Conservation (phyloP, 2,329 filamentous ascomycete genomes). For the Cytospora mali region DNA sequence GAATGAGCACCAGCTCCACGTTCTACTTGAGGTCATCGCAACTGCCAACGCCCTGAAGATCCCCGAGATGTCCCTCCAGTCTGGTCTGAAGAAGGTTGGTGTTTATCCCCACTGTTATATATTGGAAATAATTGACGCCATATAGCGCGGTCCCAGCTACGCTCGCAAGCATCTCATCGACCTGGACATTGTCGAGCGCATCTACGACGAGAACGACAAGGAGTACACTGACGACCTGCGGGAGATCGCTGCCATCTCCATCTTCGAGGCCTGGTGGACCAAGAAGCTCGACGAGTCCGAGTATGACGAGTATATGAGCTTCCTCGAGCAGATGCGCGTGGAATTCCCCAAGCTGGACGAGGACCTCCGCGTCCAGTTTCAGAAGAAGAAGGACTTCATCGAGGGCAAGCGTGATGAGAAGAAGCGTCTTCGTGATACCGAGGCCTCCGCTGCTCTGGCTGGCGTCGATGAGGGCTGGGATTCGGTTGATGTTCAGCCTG, state of each 20-base stretch:
- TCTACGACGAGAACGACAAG: slow-evolving; percentile 14
- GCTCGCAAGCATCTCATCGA: slow-evolving; percentile 23
- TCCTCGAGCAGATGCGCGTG: slow-evolving; percentile 24
- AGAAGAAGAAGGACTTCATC: slow-evolving; percentile 26
- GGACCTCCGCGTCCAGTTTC: slow-evolving; percentile 24
- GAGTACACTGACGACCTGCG: slow-evolving; percentile 18
- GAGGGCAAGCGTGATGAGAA: slow-evolving; percentile 23
- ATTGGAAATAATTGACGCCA: background rate
- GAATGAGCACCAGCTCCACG: slow-evolving; percentile 18
- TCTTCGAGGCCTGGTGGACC: slow-evolving; percentile 28
- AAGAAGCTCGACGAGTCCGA: slow-evolving; percentile 21
- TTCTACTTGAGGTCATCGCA: slow-evolving; percentile 21
- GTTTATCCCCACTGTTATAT: background rate
- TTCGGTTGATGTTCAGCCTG: background rate
- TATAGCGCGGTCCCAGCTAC: slow-evolving; percentile 15
- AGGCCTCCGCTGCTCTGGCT: background rate
- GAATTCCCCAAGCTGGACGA: slow-evolving; percentile 23
- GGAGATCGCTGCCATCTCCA: slow-evolving; percentile 25
- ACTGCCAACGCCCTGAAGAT: slow-evolving; percentile 22
- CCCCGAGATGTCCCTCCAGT: slow-evolving; percentile 27
- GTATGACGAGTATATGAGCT: slow-evolving; percentile 20
- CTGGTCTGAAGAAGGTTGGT: slow-evolving; percentile 23
- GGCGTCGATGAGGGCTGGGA: background rate
- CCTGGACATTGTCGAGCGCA: slow-evolving; percentile 15
- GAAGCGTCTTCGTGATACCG: slow-evolving; percentile 9